phyloP scores from a whole-genome alignment of 2,329 filamentous ascomycete species.

The Phialophora chinensis region DNA sequence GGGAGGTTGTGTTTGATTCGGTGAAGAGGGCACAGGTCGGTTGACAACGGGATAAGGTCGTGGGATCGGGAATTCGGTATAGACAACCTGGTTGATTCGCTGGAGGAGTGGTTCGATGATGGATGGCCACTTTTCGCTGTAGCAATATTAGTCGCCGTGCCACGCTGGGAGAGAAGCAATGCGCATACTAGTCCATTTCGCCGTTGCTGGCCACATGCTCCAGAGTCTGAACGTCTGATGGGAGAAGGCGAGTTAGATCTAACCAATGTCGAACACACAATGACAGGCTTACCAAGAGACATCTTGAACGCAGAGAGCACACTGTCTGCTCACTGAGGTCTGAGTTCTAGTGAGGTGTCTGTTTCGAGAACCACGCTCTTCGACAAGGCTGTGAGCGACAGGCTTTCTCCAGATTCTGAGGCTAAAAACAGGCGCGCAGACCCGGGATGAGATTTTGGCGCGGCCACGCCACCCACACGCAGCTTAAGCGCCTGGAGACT shows the following conservation, averaged over 20 bases:
- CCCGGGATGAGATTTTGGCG: neutral
- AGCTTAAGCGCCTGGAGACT: neutral
- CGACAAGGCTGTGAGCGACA: slow-evolving; percentile 11
- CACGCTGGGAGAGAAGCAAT: slow-evolving; percentile 18
- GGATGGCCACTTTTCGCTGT: slow-evolving; percentile 71
- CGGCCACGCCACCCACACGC: neutral
- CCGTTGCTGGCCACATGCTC: slow-evolving; percentile 64
- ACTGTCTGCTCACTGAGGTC: neutral
- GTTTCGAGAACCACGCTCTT: neutral
- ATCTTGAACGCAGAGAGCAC: slow-evolving; percentile 5
- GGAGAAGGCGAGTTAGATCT: slow-evolving; percentile 13
- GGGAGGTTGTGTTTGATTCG: slow-evolving; percentile 31
- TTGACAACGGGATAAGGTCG: slow-evolving; percentile 53
- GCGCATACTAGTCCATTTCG: slow-evolving; percentile 62
- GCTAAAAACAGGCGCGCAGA: neutral
- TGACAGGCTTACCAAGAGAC: slow-evolving; percentile 20
- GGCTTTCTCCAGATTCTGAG: slow-evolving; percentile 8
- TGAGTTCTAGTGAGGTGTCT: neutral
- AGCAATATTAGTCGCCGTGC: slow-evolving; percentile 43
- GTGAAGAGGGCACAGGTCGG: slow-evolving; percentile 46
- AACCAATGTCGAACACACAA: neutral
- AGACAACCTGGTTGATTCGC: slow-evolving; percentile 74
- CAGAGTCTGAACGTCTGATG: slow-evolving; percentile 59
- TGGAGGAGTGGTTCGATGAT: slow-evolving; percentile 70
- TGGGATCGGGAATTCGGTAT: slow-evolving; percentile 76